These are phyloP conservation scores for Aspergillus persii DNA, from an alignment of 2,329 filamentous ascomycete species.

Conservation along the genomic window DNA sequence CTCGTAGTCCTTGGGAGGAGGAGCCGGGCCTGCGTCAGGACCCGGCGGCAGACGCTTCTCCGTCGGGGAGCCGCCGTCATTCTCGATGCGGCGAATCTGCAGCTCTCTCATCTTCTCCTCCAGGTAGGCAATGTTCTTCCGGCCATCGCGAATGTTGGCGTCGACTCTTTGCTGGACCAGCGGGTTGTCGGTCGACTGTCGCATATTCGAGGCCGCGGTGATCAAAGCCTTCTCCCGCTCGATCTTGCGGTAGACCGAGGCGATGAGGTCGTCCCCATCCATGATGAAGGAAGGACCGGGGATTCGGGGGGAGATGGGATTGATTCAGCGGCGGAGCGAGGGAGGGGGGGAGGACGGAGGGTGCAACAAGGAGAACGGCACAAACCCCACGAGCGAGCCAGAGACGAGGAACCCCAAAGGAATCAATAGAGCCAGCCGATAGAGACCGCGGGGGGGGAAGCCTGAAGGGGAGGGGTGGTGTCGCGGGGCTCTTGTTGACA, in stretches of 20 bases:
- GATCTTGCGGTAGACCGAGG: constrained; percentile 93
- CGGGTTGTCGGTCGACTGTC: constrained; percentile 91
- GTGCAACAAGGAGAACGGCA: constrained; percentile 11
- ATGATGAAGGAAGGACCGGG: constrained; percentile 43
- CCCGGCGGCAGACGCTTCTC: constrained; percentile 50
- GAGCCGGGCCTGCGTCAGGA: constrained; percentile 51
- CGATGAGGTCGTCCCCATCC: constrained; percentile 62
- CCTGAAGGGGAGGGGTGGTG: constrained; percentile 7
- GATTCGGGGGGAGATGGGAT: constrained; percentile 8
- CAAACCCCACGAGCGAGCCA: not conserved
- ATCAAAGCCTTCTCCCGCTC: constrained; percentile 95
- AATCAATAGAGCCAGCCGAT: constrained; percentile 1
- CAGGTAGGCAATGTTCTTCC: constrained; percentile 91
- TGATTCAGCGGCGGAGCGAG: not conserved
- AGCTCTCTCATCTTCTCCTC: constrained; percentile 88
- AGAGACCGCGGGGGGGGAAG: constrained; percentile 6
- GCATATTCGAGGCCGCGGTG: constrained; percentile 90
- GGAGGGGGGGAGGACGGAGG: constrained; percentile 10
- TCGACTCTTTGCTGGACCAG: constrained; percentile 86
- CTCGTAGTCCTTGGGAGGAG: constrained; percentile 73
- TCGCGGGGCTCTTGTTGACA: constrained; percentile 28
- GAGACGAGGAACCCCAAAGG: not conserved
- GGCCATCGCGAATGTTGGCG: constrained; percentile 88
- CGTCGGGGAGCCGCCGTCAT: constrained; percentile 46
- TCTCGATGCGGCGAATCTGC: constrained; percentile 73